A percentile compares a stretch with the other conserved stretches of the same genome.
Evolutionary conservation across 371 early-diverging fungal genomes (phyloP).

Genomic region (Rhizopus sp.): DNA sequence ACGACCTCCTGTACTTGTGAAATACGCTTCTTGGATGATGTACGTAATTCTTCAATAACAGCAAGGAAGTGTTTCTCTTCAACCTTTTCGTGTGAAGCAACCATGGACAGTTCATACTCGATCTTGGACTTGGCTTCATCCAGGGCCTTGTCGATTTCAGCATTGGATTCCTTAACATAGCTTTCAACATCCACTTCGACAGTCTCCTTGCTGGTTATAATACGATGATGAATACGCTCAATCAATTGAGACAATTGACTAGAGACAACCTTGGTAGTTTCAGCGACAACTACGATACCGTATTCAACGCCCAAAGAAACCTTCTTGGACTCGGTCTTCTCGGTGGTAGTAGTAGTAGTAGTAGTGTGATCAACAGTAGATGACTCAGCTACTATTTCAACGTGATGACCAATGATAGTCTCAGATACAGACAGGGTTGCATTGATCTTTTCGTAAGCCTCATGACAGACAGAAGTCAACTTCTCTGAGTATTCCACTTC

Average conservation of each 20-base stretch:
- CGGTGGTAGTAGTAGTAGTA: no score
- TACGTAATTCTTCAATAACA: slow-evolving; percentile 19
- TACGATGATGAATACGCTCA: slow-evolving; percentile 20
- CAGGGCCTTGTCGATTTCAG: slow-evolving; percentile 22
- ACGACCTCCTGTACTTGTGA: slow-evolving; percentile 19
- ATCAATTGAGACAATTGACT: slow-evolving; percentile 19
- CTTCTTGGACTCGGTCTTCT: slow-evolving; percentile 3
- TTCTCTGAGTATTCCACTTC: slow-evolving; percentile 21
- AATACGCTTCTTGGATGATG: slow-evolving; percentile 21
- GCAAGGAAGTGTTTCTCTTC: slow-evolving; percentile 28
- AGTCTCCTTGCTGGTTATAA: slow-evolving; percentile 9
- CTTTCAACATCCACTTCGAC: slow-evolving; percentile 19
- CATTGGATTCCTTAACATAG: slow-evolving; percentile 6
- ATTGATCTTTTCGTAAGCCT: slow-evolving; percentile 20
- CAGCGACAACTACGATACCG: slow-evolving; percentile 23
- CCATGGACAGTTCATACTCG: slow-evolving; percentile 21
- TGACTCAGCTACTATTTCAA: slow-evolving; percentile 28
- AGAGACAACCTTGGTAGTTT: slow-evolving; percentile 24
- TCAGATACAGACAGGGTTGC: slow-evolving; percentile 23
- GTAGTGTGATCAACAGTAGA: neutral
- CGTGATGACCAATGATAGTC: slow-evolving; percentile 26
- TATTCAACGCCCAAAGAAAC: slow-evolving; percentile 25
- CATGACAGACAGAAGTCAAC: slow-evolving; percentile 15
- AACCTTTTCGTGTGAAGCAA: slow-evolving; percentile 19
- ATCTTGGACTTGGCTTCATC: slow-evolving; percentile 30